Base-by-base conservation (phyloP, 805 yeast species). In the Spathaspora boniae region DNA sequence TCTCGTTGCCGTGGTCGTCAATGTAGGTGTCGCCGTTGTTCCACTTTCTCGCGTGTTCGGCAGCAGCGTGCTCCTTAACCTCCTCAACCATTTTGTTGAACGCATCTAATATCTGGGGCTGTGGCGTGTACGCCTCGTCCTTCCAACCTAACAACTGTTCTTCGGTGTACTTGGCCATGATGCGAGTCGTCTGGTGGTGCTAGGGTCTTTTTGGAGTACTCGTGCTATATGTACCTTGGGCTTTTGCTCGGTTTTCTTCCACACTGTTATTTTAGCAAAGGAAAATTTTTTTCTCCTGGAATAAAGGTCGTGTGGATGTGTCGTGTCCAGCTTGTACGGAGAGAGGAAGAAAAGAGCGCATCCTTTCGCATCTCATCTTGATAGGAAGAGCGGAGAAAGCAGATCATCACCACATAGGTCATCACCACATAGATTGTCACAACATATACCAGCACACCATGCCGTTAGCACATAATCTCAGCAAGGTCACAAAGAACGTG, bases 401-500 rank as follows among this genome's bases (percentile, higher is more conserved):
- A n/a, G n/a, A n/a, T 30, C 37, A 14, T 33, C 31, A 16, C 31
- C 6, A 12, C 16, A 17, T 11, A 19, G 28, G 12, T 17, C 7
- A 7, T 15, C 16, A 26, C 16, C 29, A 26, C 25, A 26, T 22
- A 24, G 21, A 36, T 17, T 22, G 11, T 20, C n/a, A 18, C 19
- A 21, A 8, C n/a, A 5, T 12, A 14, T 11, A 12, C 14, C 29
- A 22, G 20, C 17, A 12, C 5, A 16, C 28, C 12, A 81, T 82
- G 89, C 87, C 87, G 11, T 60, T 80, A 42, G 82, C 78, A 12
- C 85, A 83, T 50, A 77, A 77, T 42, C 65, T 86, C 34, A 57
- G 68, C 16, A 85, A 84, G 49, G 82, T 86, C 23, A 69, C 74
- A 45, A 81, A 81, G 60, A 68, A 72, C 45, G 60, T 80, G 37